Evolutionary conservation across 306 rosid genomes (phyloP), one percentile per base, ranked within the genome.

Genomic region (Sindora glabra): DNA sequence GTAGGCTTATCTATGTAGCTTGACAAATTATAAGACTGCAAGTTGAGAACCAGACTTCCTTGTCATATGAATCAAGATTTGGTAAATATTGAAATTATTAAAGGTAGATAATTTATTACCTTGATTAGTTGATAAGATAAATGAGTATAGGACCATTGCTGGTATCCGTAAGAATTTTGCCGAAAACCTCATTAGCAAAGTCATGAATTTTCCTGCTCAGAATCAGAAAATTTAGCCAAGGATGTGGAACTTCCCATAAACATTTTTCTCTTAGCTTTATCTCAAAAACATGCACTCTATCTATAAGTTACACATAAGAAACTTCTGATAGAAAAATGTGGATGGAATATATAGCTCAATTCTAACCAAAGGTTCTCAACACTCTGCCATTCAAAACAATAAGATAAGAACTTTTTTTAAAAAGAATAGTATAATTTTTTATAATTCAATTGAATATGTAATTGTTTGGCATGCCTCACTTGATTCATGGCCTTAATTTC

Each of bases 161-260:
- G 25, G 80, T 69, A 68, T 84, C 78, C 56, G 45, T 66, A 21
- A 89, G 94, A 61, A 86, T 86, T 42, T 86, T 82, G 62, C 95
- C 90, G 56, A 94, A 89, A 24, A 89, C 95, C 53, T 58, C 74
- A 64, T 77, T 47, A 58, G 83, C 79, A 54, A 89, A 89, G 40
- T 58, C 69, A 38, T 76, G 81, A 67, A 89, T 86, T 69, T 75
- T 77, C 74, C 83, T 82, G 37, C 70, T 84, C 10, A 90, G 97
- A 44, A 94, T 54, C 6, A 94, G 71, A 44, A 94, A 78, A 76
- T 94, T 94, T 65, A 94, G 67, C 99, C 99, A 94, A 16, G 99
- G 99, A 56, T 89, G 99, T 38, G 95, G 97, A 79, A 94, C 78
- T 40, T 94, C 95, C 97, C 90, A 89, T 42, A 89, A 72, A 26